These are phyloP conservation scores for Grosmannia serpens DNA, from an alignment of 2,329 filamentous ascomycete genomes.

Conservation along the genomic window DNA sequence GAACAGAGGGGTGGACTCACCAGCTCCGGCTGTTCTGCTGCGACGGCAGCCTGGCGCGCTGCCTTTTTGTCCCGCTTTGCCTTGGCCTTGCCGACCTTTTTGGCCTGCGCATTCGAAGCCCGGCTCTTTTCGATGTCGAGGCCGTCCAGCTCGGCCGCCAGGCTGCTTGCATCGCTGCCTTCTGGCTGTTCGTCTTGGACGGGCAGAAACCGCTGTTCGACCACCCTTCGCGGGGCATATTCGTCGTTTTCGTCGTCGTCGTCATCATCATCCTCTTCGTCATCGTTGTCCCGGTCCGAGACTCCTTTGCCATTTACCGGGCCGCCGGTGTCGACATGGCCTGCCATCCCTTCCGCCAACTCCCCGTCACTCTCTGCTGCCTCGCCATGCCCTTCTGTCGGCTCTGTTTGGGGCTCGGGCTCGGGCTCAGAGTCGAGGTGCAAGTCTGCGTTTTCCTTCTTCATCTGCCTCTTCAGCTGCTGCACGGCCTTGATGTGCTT, in stretches of 20 bases:
- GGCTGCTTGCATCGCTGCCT: constrained; percentile 68
- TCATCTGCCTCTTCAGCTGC: constrained; percentile 71
- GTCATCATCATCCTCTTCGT: constrained; percentile 23
- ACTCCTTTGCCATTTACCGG: background rate
- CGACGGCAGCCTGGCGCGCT: constrained; percentile 6
- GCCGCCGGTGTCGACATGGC: background rate
- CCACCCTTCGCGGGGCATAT: constrained; percentile 33
- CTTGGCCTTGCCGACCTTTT: constrained; percentile 15
- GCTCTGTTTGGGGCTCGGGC: background rate
- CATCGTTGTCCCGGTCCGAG: constrained; percentile 14
- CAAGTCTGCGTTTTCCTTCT: constrained; percentile 59
- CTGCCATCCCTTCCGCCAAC: background rate
- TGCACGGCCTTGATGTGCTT: constrained; percentile 86
- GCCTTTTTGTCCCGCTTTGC: constrained; percentile 13
- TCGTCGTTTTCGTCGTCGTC: constrained; percentile 23
- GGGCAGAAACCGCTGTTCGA: constrained; percentile 27
- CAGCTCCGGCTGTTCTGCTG: background rate
- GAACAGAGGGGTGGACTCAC: background rate
- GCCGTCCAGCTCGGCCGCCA: constrained; percentile 82
- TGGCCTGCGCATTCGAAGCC: constrained; percentile 58
- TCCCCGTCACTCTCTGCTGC: background rate
- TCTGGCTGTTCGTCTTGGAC: background rate
- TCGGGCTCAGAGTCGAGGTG: constrained; percentile 24
- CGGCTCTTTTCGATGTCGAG: constrained; percentile 46
- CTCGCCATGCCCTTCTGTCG: background rate